Evolutionary conservation across 495 filamentous ascomycete species (phyloP).

Genomic region (Penicillium diatomitis): DNA sequence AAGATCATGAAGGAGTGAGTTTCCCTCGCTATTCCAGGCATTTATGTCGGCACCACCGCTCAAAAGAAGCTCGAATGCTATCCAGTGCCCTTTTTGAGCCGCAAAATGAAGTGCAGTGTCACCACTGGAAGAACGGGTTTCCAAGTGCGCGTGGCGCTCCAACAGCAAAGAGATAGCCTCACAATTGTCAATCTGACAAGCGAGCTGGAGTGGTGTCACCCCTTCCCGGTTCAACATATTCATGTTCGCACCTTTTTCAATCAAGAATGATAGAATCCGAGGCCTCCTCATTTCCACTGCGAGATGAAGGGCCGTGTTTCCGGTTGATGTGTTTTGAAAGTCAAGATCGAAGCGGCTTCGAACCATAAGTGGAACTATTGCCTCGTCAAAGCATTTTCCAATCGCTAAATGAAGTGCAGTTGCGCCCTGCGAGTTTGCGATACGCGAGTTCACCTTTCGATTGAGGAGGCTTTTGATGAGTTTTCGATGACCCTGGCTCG

Average conservation of each 20-base stretch:
- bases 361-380: slow-evolving; percentile 20
- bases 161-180: slow-evolving; percentile 23
- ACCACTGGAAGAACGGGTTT: slow-evolving; percentile 14
- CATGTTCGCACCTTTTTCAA: slow-evolving; percentile 20
- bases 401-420: slow-evolving; percentile 20
- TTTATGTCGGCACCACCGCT: slow-evolving; percentile 28
- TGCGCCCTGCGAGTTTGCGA: slow-evolving; percentile 8
- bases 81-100: slow-evolving; percentile 17
- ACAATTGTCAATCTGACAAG: slow-evolving; percentile 21
- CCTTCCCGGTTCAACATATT: slow-evolving; percentile 18
- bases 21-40: slow-evolving; percentile 18
- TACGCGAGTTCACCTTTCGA: slow-evolving; percentile 11
- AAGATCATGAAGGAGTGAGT: slow-evolving; percentile 22
- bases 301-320: slow-evolving; percentile 26
- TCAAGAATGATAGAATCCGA: slow-evolving; percentile 21
- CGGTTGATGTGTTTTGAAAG: slow-evolving; percentile 16
- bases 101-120: slow-evolving; percentile 22
- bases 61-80: slow-evolving; percentile 24
- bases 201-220: slow-evolving; percentile 24
- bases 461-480: slow-evolving; percentile 18
- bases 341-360: slow-evolving; percentile 18
- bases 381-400: slow-evolving; percentile 20
- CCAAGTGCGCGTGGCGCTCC: slow-evolving; percentile 14
- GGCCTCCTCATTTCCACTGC: slow-evolving; percentile 18
- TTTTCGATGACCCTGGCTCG: slow-evolving; percentile 19